A percentile compares a stretch with the other conserved stretches of the same genome.
phyloP scores from a whole-genome alignment of 768 basidiomycete genomes.

The Podaxis sp. region DNA sequence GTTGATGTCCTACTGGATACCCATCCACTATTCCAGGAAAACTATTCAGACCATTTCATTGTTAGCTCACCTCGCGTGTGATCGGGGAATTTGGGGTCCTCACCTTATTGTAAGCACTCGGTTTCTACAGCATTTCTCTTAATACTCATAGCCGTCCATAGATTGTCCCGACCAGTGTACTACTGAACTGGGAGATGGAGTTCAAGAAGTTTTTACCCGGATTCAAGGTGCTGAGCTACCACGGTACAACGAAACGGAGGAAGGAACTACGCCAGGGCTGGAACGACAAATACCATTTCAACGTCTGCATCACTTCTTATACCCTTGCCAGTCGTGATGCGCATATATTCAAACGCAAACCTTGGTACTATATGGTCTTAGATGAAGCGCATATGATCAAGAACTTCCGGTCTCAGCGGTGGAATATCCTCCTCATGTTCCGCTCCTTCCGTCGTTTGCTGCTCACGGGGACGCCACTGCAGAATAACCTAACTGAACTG shows the following conservation, averaged over 20 bases:
- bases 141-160: slow-evolving; percentile 21
- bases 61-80: slow-evolving; percentile 88
- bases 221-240: slow-evolving; percentile 83
- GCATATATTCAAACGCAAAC: slow-evolving; percentile 86
- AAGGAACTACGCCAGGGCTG: slow-evolving; percentile 89
- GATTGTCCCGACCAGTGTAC: slow-evolving; percentile 89
- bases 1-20: background rate
- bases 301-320: slow-evolving; percentile 94
- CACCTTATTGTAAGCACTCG: slow-evolving; percentile 66
- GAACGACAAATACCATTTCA: slow-evolving; percentile 86
- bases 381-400: slow-evolving; percentile 99
- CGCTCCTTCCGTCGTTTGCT: slow-evolving; percentile 81
- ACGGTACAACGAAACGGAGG: slow-evolving; percentile 84
- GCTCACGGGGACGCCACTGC: slow-evolving; percentile 92
- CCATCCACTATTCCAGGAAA: slow-evolving; percentile 48
- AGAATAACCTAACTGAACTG: slow-evolving; percentile 94
- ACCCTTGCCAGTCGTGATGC: slow-evolving; percentile 89
- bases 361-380: slow-evolving; percentile 95
- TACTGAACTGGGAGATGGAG: slow-evolving; percentile 96
- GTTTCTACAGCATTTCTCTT: background rate
- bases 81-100: slow-evolving; percentile 88
- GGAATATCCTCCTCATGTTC: slow-evolving; percentile 90
- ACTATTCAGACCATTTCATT: slow-evolving; percentile 96
- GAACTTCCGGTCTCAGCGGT: slow-evolving; percentile 91
- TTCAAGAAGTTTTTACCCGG: slow-evolving; percentile 94